Base-by-base conservation (phyloP, 1,284 basidiomycete genomes). In the Cutaneotrichosporon sp. region DNA sequence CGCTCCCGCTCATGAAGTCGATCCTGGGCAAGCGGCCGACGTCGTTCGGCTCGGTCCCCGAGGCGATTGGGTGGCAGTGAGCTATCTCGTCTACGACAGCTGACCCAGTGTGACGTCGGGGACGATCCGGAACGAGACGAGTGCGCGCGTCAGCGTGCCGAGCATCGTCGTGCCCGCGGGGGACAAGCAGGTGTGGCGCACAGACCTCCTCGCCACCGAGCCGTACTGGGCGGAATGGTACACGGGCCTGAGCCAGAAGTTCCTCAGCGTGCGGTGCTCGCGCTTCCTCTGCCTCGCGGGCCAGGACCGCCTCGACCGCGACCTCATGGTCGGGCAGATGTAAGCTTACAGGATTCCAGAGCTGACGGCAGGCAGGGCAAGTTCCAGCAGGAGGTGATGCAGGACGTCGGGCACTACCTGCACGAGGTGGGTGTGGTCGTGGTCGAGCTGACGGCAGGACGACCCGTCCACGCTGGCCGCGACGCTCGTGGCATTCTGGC, bases 311-410 rank as follows among this genome's bases (percentile, higher is more conserved):
- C 85, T 99, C 2, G 97, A 99, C 75, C 89, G 87, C 68, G 88
- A 92, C 67, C 84, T 99, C 45, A 97, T 97, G 90, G 95, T 99
- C 54, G 97, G 94, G 0, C 95, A 99, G 79, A 98, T 99, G 95
- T 79, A 59, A 62, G 75, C 66, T 31, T 16, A 2, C 13, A n/a
- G n/a, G n/a, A 2, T 10, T 10, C 9, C 16, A 22, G 55, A 46
- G 50, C 52, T 61, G 34, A 62, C 34, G 18, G 5, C 27, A 73
- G 71, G 74, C 89, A 91, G 80, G 95, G 95, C 60, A 97, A 97
- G 77, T 98, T 97, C 80, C 95, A 98, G 79, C 84, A 97, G 70
- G 87, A 87, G 24, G 92, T 98, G 27, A 85, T 97, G 65, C 85
- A 86, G 4, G 87, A 87, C 22, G 92, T 92, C 0, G 95, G 95